Conservation (phyloP, 495 filamentous ascomycete genomes). For the Lasiosphaeria ovina region DNA sequence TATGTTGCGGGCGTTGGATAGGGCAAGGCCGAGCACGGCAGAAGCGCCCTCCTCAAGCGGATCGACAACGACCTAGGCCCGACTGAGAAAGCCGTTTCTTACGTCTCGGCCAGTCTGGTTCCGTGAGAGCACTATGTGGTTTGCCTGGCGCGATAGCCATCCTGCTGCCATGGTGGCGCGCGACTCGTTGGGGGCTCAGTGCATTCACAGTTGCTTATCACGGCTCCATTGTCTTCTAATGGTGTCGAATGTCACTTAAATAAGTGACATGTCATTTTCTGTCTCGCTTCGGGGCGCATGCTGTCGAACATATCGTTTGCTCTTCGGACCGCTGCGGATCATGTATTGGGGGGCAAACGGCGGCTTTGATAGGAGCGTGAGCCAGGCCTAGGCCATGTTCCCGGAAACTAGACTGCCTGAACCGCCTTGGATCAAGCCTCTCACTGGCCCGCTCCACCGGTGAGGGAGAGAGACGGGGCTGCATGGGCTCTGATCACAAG, state of each 20-base stretch:
- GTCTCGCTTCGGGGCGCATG: constrained; percentile 8
- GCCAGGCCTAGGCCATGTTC: constrained; percentile 13
- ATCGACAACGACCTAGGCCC: constrained; percentile 9
- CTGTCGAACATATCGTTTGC: constrained; percentile 20
- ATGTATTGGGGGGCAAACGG: background rate
- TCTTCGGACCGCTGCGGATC: constrained; percentile 14
- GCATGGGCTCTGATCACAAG: background rate
- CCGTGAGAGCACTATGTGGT: constrained; percentile 1
- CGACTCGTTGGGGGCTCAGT: constrained; percentile 2
- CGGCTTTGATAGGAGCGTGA: background rate
- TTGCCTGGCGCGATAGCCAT: constrained; percentile 4
- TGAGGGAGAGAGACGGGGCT: background rate
- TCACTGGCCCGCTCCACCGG: no score
- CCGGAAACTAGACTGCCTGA: background rate
- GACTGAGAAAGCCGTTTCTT: constrained; percentile 6
- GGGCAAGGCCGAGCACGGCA: background rate
- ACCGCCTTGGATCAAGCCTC: background rate
- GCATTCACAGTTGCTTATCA: constrained; percentile 17
- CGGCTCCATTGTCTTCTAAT: constrained; percentile 6
- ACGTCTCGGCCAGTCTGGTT: constrained; percentile 8
- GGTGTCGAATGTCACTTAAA: constrained; percentile 7
- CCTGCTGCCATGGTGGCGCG: constrained; percentile 4
- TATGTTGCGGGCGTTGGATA: background rate
- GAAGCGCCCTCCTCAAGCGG: background rate
- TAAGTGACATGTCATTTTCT: constrained; percentile 18